Evolutionary conservation across 2,329 filamentous ascomycete species (phyloP), one percentile per base, ranked within the genome.

Genomic region (Colletotrichum sp.): DNA sequence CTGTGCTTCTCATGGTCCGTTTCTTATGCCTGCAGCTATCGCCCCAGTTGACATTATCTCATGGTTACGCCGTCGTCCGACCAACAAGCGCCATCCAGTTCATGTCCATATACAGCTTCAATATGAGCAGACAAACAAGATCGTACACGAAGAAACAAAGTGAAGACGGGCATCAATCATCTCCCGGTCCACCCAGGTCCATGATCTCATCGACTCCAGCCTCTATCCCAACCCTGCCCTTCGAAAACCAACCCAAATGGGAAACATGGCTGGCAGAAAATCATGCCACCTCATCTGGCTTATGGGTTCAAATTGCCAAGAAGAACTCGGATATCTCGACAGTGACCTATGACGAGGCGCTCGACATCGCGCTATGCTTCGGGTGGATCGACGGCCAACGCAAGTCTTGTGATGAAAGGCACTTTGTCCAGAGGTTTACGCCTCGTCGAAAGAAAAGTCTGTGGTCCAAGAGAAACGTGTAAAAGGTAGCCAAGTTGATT

Each of bases 301-400:
- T 89, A 66, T 87, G 88, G 82, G 81, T 90, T 18, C 84, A 86
- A 65, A 81, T 90, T 29, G 83, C 84, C 61, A 90, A 90, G 71
- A 90, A 88, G 71, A 70, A 79, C 24, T 84, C 84, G 2, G 78
- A 80, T 5, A 80, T 84, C n/a, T 75, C 82, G 1, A 87, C 87
- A 0, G 80, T 91, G 16, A 85, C 84, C 18, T 86, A 87, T 78
- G 84, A 77, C 73, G 81, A 91, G 78, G 90, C 90, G 1, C 84
- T 92, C 21, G 87, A 91, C 77, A 81, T 84, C 38, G 90, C 90
- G 2, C 83, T 92, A 8, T 92, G 90, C 78, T 89, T 88, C 77
- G 90, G 91, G 55, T 92, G 90, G 90, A 92, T 92, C 70, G 90
- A 92, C 78, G 89, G 90, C 1, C 89, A 90, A 77, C 84, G 84